Conservation (phyloP, 306 rosid species). For the Casuarina equisetifolia region DNA sequence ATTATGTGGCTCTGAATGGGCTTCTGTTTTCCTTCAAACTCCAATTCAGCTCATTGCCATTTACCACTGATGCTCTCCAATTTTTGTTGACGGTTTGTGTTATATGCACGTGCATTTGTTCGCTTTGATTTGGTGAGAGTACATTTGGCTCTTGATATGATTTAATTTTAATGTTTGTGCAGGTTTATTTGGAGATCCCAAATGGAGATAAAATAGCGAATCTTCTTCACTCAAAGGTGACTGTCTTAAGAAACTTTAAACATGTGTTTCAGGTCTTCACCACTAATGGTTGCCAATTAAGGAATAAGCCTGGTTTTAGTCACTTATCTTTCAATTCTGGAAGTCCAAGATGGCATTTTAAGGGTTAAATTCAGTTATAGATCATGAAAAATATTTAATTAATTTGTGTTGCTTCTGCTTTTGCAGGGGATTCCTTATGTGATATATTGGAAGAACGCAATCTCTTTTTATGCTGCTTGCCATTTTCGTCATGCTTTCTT, state of each 20-base stretch:
- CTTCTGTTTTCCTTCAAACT: neutral
- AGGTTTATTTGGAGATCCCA: slow-evolving; percentile 92
- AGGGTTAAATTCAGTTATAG: neutral
- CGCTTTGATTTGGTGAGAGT: slow-evolving; percentile 4
- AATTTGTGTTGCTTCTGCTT: slow-evolving; percentile 27
- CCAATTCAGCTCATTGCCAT: neutral
- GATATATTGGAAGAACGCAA: slow-evolving; percentile 73
- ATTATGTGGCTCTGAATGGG: slow-evolving; percentile 2
- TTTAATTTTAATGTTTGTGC: slow-evolving; percentile 27
- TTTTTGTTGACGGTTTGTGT: slow-evolving; percentile 13
- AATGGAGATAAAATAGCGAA: slow-evolving; percentile 72
- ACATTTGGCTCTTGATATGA: slow-evolving; percentile 22
- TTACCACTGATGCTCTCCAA: neutral
- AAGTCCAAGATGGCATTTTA: neutral
- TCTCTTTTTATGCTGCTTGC: slow-evolving; percentile 80
- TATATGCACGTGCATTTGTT: neutral
- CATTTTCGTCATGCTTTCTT: slow-evolving; percentile 84
- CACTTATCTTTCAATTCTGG: neutral
- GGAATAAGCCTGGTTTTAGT: neutral
- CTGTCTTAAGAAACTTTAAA: slow-evolving; percentile 26
- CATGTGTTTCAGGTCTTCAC: slow-evolving; percentile 7
- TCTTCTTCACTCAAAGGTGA: slow-evolving; percentile 78
- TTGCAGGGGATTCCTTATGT: slow-evolving; percentile 92
- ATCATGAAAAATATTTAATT: slow-evolving; percentile 11
- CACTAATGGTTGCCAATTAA: slow-evolving; percentile 5